phyloP scores from a whole-genome alignment of 257 asterid species.

The Capsicum baccatum region DNA sequence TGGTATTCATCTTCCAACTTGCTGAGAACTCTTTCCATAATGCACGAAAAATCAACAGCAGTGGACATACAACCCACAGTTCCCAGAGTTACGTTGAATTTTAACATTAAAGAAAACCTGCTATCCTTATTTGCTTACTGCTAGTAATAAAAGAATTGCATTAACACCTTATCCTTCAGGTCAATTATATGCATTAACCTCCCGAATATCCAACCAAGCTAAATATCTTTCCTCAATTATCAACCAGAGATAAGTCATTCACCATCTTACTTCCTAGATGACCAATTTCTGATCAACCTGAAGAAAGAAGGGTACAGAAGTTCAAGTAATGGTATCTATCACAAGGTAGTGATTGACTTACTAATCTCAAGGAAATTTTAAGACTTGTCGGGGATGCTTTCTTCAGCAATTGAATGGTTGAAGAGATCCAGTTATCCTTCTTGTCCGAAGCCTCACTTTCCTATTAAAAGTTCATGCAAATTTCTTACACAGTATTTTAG shows the following conservation, averaged over 20 bases:
- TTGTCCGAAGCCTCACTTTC: constrained; percentile 53
- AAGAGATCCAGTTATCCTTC: constrained; percentile 74
- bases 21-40: background rate
- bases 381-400: constrained; percentile 93
- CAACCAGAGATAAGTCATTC: background rate
- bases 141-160: background rate
- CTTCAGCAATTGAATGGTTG: constrained; percentile 66
- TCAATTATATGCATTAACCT: background rate
- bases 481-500: constrained; percentile 1
- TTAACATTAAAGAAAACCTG: background rate
- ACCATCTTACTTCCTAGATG: background rate
- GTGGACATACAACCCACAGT: background rate
- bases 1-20: background rate
- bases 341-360: constrained; percentile 31
- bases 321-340: background rate
- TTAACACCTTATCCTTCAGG: background rate
- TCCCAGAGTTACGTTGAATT: background rate
- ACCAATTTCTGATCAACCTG: background rate
- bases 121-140: background rate
- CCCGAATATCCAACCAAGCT: background rate
- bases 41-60: background rate
- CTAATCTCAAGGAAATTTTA: constrained; percentile 87
- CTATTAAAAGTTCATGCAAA: constrained; percentile 42
- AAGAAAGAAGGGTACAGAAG: background rate
- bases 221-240: background rate